Base-by-base conservation (phyloP, 345 rosid genomes). In the Dipteronia sinensis region DNA sequence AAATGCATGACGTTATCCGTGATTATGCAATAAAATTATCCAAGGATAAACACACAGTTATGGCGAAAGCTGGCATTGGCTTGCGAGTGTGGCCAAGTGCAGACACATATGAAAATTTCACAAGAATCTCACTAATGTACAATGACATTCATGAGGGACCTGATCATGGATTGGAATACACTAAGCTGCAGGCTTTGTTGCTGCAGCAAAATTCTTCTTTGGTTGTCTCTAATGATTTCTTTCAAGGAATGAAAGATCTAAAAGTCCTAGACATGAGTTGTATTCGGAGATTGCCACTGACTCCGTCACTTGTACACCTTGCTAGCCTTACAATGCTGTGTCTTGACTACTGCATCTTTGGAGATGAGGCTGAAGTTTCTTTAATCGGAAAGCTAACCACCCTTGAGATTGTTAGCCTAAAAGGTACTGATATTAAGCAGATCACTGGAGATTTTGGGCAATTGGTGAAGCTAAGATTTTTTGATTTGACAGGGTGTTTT, bases 1-100 rank as follows among this genome's bases (percentile, higher is more conserved):
- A 63, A 62, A 65, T 65, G 69, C 23, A 34, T 34, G 46, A 76
- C 27, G 6, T 77, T 11, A 34, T 69, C 7, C 74, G 68, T 0
- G 10, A 61, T 19, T 10, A 31, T 13, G 75, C 75, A 5, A 11
- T 13, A 12, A 6, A 31, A 69, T 15, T 64, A 16, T 69, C 74
- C 15, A 73, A 19, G 12, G 64, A 51, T 65, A 6, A 65, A 56
- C 12, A 22, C 13, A 61, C 1, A 3, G 20, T 34, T 0, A 34
- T 65, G 22, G 69, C 4, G 11, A 34, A 65, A 65, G 46, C 46
- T 34, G 42, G 69, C 23, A 65, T 20, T 27, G 27, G 27, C 1
- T 27, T 67, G 15, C 23, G 15, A 40, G 71, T n/a, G 8, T 67
- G 71, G 51, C 49, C 51, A 67, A 67, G 42, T 10, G 10, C 5